phyloP scores from a whole-genome alignment of 768 basidiomycete species.

The Mycena galopus region DNA sequence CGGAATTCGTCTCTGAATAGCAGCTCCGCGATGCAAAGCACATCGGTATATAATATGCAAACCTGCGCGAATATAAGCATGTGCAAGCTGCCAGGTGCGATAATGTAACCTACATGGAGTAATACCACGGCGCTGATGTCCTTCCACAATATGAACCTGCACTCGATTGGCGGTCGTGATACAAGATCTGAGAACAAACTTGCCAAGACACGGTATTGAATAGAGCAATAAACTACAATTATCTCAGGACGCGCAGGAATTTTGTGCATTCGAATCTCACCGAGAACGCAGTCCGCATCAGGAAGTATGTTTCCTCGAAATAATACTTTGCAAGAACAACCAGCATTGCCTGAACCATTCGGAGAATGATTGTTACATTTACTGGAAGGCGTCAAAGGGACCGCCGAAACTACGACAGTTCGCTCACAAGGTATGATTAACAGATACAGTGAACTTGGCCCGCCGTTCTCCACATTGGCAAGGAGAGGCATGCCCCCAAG shows the following conservation, averaged over 20 bases:
- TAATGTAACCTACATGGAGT: no score
- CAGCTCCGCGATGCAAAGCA: background rate
- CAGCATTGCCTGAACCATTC: background rate
- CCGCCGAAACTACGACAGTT: background rate
- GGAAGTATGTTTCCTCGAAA: background rate
- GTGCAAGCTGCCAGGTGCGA: no score
- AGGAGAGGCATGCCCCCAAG: background rate
- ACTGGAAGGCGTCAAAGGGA: background rate
- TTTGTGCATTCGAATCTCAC: background rate
- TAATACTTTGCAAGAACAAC: background rate
- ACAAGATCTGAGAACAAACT: no score
- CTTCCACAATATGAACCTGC: no score
- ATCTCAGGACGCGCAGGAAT: no score
- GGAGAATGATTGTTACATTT: background rate
- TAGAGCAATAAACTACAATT: no score
- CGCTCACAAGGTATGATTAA: background rate
- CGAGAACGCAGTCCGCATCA: background rate
- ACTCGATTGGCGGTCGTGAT: no score
- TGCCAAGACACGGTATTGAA: no score
- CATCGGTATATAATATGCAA: background rate
- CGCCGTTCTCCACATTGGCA: background rate
- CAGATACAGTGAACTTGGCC: background rate
- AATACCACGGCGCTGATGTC: no score
- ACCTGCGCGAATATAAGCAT: background rate
- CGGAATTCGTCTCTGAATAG: background rate